These are phyloP conservation scores for Striga asiatica DNA, from an alignment of 257 asterid species.

Conservation along the genomic window DNA sequence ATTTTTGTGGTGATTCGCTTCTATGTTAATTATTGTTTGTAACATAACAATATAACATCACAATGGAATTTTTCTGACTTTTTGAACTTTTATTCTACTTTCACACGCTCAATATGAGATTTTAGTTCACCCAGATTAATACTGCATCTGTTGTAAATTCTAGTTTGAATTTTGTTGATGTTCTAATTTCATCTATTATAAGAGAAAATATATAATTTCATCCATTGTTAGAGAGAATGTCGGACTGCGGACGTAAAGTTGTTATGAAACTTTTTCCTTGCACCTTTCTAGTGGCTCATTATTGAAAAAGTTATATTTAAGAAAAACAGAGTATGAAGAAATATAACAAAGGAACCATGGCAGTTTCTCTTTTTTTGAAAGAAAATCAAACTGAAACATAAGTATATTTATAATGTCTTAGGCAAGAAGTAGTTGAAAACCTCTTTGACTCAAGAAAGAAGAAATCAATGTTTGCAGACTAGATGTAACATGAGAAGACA, in stretches of 20 bases:
- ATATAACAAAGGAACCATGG: no score
- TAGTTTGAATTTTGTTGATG: background rate
- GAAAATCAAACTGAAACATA: background rate
- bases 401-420: background rate
- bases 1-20: background rate
- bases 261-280: no score
- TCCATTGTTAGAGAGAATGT: no score
- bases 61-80: background rate
- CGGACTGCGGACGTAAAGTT: no score
- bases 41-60: background rate
- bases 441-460: background rate
- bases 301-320: no score
- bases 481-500: background rate
- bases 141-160: background rate
- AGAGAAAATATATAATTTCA: no score
- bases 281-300: no score
- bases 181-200: no score
- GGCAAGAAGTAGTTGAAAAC: background rate
- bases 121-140: background rate
- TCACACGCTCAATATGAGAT: background rate
- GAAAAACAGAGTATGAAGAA: no score
- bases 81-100: background rate
- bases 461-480: background rate
- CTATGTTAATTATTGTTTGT: slow-evolving; percentile 1
- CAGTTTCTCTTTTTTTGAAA: background rate